These are phyloP conservation scores for Seiridium cupressi DNA, from an alignment of 2,329 filamentous ascomycete genomes.

Conservation along the genomic window DNA sequence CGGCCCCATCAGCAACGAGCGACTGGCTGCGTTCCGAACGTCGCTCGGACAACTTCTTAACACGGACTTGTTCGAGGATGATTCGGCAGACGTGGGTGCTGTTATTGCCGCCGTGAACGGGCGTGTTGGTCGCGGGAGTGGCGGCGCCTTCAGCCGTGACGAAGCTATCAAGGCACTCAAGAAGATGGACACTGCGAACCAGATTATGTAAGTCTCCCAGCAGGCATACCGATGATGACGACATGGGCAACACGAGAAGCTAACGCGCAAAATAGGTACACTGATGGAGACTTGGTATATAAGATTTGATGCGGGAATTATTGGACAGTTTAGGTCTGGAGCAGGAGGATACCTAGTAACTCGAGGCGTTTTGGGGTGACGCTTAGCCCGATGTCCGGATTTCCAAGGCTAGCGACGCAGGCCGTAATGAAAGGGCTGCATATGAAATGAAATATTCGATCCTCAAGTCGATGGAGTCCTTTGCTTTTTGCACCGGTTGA, in stretches of 20 bases:
- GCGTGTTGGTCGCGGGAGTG: slow-evolving; percentile 52
- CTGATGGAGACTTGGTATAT: slow-evolving; percentile 30
- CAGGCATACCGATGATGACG: neutral
- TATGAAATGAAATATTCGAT: neutral
- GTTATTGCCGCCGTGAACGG: slow-evolving; percentile 79
- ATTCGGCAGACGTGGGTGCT: slow-evolving; percentile 72
- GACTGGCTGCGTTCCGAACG: slow-evolving; percentile 74
- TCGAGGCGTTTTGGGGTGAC: neutral
- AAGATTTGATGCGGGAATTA: slow-evolving; percentile 23
- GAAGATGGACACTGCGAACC: slow-evolving; percentile 78
- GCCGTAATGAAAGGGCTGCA: neutral
- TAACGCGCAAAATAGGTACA: slow-evolving; percentile 22
- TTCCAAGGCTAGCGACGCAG: neutral
- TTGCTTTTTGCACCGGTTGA: neutral
- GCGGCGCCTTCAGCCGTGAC: slow-evolving; percentile 62
- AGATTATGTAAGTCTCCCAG: slow-evolving; percentile 76
- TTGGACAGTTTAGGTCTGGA: neutral
- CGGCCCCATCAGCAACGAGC: slow-evolving; percentile 54
- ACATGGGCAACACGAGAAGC: neutral
- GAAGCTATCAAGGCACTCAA: slow-evolving; percentile 78
- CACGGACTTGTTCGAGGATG: slow-evolving; percentile 81
- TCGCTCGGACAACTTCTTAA: slow-evolving; percentile 82
- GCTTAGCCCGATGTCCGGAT: neutral
- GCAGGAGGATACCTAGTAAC: neutral
- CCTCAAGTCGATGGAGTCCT: neutral